phyloP scores from a whole-genome alignment of 177 flowering plant genomes.

The Vitis hybrid region DNA sequence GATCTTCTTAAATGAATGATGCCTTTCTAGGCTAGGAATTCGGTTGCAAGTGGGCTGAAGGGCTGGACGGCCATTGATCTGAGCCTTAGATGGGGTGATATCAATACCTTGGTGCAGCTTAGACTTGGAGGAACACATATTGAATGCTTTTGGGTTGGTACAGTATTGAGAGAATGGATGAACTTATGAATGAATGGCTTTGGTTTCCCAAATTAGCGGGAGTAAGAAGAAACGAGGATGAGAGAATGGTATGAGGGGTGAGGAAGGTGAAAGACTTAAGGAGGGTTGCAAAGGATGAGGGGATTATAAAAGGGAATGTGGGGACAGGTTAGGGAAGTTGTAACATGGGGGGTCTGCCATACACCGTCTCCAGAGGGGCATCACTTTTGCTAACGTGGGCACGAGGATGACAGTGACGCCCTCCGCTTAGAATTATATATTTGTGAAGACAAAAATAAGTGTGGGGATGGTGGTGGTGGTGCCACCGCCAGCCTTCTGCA shows the following conservation, averaged over 20 bases:
- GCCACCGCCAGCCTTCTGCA: slow-evolving; percentile 22
- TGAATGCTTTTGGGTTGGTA: slow-evolving; percentile 1
- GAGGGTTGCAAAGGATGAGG: slow-evolving; percentile 2
- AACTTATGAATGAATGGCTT: too few relatives aligned
- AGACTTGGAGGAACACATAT: slow-evolving; percentile 55
- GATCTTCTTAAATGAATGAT: slow-evolving; percentile 38
- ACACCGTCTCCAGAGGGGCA: slow-evolving; percentile 30
- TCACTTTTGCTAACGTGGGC: slow-evolving; percentile 16
- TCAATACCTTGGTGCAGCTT: slow-evolving; percentile 24
- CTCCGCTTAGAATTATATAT: not conserved
- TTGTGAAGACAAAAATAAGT: not conserved
- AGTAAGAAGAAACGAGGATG: not conserved
- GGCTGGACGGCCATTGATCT: slow-evolving; percentile 61
- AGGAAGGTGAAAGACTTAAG: slow-evolving; percentile 4
- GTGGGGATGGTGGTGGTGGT: slow-evolving; percentile 18
- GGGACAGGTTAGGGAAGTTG: slow-evolving; percentile 38
- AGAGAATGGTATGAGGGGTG: not conserved
- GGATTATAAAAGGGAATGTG: slow-evolving; percentile 28
- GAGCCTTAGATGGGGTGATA: slow-evolving; percentile 20
- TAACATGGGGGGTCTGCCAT: slow-evolving; percentile 54
- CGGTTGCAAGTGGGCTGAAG: slow-evolving; percentile 74
- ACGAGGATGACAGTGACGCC: slow-evolving; percentile 22
- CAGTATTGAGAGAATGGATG: too few relatives aligned
- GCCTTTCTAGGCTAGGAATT: slow-evolving; percentile 38
- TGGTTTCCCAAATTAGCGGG: too few relatives aligned